Percentiles rank a stretch among this genome's conserved stretches.
Conservation (phyloP, 2,329 filamentous ascomycete genomes). For the Nemania serpens region DNA sequence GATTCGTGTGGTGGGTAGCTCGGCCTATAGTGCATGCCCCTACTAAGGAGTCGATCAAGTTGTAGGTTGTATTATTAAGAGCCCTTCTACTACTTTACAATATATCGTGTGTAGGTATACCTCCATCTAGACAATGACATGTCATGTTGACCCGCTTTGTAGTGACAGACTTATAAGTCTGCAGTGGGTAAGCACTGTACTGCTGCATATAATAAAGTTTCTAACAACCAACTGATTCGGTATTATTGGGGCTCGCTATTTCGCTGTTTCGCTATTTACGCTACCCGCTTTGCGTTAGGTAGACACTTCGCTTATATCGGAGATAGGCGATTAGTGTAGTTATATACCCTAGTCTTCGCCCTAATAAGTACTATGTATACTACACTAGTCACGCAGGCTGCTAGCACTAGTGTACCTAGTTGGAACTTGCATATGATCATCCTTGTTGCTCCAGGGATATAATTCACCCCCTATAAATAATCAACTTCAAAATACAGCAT, state of each 20-base stretch:
- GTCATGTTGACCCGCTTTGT: too few relatives aligned
- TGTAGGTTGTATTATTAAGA: slow-evolving; percentile 17
- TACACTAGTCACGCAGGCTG: neutral
- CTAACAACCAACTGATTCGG: neutral
- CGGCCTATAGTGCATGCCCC: neutral
- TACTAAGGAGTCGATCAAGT: too few relatives aligned
- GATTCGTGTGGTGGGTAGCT: slow-evolving; percentile 6
- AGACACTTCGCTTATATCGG: neutral
- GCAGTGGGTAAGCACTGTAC: too few relatives aligned
- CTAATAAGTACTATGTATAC: neutral
- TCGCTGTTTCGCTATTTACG: neutral
- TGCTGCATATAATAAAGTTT: neutral
- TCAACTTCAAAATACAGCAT: neutral
- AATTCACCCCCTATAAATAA: slow-evolving; percentile 1
- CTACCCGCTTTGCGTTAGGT: neutral
- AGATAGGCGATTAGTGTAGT: neutral
- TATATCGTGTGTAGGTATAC: too few relatives aligned
- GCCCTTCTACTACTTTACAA: neutral
- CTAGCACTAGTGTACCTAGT: neutral
- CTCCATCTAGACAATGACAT: too few relatives aligned
- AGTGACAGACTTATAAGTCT: slow-evolving; percentile 6
- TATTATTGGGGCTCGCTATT: neutral
- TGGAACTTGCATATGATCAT: neutral
- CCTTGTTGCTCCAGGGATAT: slow-evolving; percentile 17
- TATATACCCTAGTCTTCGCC: neutral